phyloP scores from a whole-genome alignment of 2,329 filamentous ascomycete species.

The Kalmusia sp. region DNA sequence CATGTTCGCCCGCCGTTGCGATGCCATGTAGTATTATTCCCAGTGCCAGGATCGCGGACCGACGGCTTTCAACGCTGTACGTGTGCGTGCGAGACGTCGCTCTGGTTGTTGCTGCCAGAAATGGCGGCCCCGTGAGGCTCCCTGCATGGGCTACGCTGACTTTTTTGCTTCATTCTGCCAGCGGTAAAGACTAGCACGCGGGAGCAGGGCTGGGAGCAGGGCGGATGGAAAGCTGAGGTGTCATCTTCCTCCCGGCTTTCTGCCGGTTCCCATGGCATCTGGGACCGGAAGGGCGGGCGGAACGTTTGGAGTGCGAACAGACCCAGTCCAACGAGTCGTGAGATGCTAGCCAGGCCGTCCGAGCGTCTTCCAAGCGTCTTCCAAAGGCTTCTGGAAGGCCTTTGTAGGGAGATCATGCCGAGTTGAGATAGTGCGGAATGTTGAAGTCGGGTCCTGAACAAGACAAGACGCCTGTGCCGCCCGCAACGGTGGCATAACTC shows the following conservation, averaged over 20 bases:
- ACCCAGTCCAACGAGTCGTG: conserved; percentile 16
- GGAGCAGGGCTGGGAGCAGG: conserved; percentile 11
- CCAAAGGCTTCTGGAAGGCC: conserved; percentile 27
- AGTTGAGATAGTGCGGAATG: conserved; percentile 7
- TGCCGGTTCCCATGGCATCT: conserved; percentile 25
- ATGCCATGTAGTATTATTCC: conserved; percentile 27
- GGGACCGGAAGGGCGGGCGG: conserved; percentile 21
- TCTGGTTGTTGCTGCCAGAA: not conserved
- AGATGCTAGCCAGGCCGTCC: conserved; percentile 24
- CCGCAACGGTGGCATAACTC: not conserved
- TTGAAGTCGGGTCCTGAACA: not conserved
- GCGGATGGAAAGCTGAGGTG: conserved; percentile 23
- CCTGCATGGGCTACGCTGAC: conserved; percentile 1
- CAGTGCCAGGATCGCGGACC: conserved; percentile 23
- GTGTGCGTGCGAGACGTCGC: too few species aligned
- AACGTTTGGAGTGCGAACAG: conserved; percentile 16
- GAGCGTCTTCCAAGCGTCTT: conserved; percentile 39
- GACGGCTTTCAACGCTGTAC: conserved; percentile 24
- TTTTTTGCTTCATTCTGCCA: conserved; percentile 22
- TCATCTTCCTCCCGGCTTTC: conserved; percentile 26
- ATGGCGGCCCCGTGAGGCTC: conserved; percentile 7
- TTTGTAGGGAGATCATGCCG: conserved; percentile 20
- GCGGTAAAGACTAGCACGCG: conserved; percentile 2
- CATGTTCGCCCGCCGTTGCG: conserved; percentile 15
- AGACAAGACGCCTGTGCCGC: not conserved